These are phyloP conservation scores for Mollisia scopiformis DNA, from an alignment of 2,329 filamentous ascomycete species.

Conservation along the genomic window DNA sequence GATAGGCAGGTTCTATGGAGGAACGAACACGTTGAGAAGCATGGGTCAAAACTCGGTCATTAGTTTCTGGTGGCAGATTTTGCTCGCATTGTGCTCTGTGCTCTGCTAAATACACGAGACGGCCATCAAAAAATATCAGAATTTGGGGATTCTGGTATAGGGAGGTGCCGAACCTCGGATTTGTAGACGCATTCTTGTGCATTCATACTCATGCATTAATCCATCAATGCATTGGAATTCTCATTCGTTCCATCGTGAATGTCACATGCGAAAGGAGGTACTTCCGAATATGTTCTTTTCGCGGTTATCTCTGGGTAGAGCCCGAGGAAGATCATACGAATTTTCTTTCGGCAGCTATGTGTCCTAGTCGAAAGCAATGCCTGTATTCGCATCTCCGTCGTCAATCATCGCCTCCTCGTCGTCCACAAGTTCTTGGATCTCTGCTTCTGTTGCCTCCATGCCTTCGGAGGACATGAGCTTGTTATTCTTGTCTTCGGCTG, in stretches of 20 bases:
- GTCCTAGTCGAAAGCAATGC: background rate
- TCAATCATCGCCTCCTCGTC: constrained; percentile 31
- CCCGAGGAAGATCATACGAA: too few species aligned
- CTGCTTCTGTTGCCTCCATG: constrained; percentile 64
- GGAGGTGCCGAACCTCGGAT: too few species aligned
- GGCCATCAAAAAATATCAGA: background rate
- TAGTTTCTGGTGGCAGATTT: background rate
- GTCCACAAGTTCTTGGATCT: constrained; percentile 53
- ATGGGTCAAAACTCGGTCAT: background rate
- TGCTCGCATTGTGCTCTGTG: background rate
- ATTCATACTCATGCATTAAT: too few species aligned
- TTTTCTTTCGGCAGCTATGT: too few species aligned
- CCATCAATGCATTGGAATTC: too few species aligned
- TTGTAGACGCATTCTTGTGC: background rate
- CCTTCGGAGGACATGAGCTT: constrained; percentile 71
- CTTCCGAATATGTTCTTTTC: background rate
- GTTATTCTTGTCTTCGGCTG: constrained; percentile 69
- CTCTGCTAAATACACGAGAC: background rate
- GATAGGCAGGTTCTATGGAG: too few species aligned
- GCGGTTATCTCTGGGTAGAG: too few species aligned
- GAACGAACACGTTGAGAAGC: too few species aligned
- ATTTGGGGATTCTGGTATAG: background rate
- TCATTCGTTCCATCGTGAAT: background rate
- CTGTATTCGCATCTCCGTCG: background rate
- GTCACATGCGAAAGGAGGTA: background rate